A percentile compares a stretch with the other conserved stretches of the same genome.
Evolutionary conservation across 768 basidiomycete genomes (phyloP).

Genomic region (Kwoniella europaea): DNA sequence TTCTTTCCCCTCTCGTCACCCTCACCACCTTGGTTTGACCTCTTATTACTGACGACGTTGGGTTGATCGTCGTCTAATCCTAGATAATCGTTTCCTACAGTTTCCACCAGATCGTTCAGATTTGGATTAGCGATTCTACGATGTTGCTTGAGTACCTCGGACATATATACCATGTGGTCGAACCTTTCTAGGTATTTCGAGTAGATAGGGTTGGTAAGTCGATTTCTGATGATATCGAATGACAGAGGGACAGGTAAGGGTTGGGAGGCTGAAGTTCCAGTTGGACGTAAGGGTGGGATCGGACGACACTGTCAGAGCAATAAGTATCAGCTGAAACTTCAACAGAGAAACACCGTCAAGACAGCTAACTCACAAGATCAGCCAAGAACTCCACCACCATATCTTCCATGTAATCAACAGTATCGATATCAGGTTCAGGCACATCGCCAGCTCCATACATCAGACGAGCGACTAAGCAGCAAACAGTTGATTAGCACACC

Average conservation of each 20-base stretch:
- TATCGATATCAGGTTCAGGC: slow-evolving; percentile 38
- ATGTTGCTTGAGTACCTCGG: slow-evolving; percentile 19
- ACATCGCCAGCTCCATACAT: slow-evolving; percentile 55
- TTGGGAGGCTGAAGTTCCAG: slow-evolving; percentile 4
- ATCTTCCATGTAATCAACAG: slow-evolving; percentile 51
- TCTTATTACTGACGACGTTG: slow-evolving; percentile 1
- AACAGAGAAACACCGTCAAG: background rate
- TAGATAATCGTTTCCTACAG: slow-evolving; percentile 39
- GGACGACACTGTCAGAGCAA: slow-evolving; percentile 41
- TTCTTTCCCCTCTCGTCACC: slow-evolving; percentile 11
- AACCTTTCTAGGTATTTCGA: slow-evolving; percentile 46
- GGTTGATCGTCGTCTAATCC: slow-evolving; percentile 38
- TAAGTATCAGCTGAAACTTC: background rate
- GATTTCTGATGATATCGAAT: slow-evolving; percentile 35
- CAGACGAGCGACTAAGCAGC: slow-evolving; percentile 38
- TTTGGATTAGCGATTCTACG: slow-evolving; percentile 29
- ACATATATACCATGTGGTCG: slow-evolving; percentile 44
- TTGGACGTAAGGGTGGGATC: slow-evolving; percentile 32
- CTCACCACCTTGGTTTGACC: slow-evolving; percentile 14
- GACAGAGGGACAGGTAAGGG: slow-evolving; percentile 32
- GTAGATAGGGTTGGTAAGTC: slow-evolving; percentile 31
- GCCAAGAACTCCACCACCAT: slow-evolving; percentile 45
- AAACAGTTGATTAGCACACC: slow-evolving; percentile 9
- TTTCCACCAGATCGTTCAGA: slow-evolving; percentile 37
- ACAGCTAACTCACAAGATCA: slow-evolving; percentile 39